phyloP scores from a whole-genome alignment of 179 eudicot species.

The Amaranthus tricolor region DNA sequence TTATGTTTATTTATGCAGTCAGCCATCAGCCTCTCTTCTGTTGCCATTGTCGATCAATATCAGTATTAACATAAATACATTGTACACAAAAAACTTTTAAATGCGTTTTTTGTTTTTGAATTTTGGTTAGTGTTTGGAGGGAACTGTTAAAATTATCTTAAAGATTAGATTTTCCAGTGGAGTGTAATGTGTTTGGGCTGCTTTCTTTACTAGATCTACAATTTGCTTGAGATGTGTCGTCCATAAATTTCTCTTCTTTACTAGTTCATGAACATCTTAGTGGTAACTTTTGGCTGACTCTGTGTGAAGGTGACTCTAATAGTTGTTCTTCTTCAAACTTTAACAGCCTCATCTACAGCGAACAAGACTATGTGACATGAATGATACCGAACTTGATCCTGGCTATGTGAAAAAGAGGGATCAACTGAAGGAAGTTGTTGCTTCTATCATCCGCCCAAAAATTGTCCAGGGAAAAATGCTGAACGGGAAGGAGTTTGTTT shows the following conservation, averaged over 20 bases:
- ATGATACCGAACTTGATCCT: slow-evolving; percentile 83
- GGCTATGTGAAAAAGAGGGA: slow-evolving; percentile 79
- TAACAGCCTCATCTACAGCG: slow-evolving; percentile 96
- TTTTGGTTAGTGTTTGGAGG: background rate
- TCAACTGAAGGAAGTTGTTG: slow-evolving; percentile 66
- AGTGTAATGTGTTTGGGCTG: background rate
- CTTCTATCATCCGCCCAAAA: slow-evolving; percentile 73
- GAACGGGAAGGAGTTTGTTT: slow-evolving; percentile 87
- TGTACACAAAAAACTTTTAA: background rate
- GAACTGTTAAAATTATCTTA: background rate
- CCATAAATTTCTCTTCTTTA: background rate
- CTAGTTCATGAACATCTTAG: background rate
- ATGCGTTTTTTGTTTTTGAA: background rate
- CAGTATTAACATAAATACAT: background rate
- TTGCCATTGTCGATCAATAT: background rate
- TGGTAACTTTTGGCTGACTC: background rate
- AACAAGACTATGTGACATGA: slow-evolving; percentile 91
- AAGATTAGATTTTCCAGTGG: background rate
- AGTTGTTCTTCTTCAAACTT: slow-evolving; percentile 21
- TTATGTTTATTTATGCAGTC: background rate
- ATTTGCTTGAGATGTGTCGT: background rate
- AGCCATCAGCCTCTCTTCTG: background rate
- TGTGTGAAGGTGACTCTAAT: slow-evolving; percentile 3
- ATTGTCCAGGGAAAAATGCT: slow-evolving; percentile 83
- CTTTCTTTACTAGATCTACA: background rate